phyloP scores from a whole-genome alignment of 768 basidiomycete genomes.

The Mycena venus region DNA sequence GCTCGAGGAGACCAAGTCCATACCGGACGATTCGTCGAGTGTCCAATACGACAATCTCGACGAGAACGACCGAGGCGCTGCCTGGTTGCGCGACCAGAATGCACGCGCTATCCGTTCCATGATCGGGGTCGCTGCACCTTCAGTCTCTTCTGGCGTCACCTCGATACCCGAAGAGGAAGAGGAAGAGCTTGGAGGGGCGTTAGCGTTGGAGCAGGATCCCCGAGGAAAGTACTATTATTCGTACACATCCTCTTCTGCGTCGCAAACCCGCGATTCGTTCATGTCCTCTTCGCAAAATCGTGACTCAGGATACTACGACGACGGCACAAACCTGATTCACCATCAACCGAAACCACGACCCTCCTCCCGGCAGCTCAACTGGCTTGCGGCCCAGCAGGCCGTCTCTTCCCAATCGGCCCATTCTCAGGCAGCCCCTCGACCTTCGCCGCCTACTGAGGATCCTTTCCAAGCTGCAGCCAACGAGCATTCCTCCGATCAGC shows the following conservation, averaged over 20 bases:
- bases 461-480: constrained; percentile 45
- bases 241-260: constrained; percentile 55
- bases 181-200: constrained; percentile 66
- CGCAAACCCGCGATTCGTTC: constrained; percentile 50
- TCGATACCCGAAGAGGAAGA: constrained; percentile 52
- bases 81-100: constrained; percentile 89
- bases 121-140: constrained; percentile 73
- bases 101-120: constrained; percentile 72
- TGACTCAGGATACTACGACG: constrained; percentile 69
- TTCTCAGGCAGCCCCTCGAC: constrained; percentile 17
- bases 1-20: constrained; percentile 59
- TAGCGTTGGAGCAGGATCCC: constrained; percentile 75
- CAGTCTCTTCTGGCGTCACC: constrained; percentile 66
- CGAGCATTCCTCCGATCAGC: constrained; percentile 37
- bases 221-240: constrained; percentile 85
- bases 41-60: constrained; percentile 59
- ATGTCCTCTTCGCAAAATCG: constrained; percentile 44
- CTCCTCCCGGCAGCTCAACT: constrained; percentile 75
- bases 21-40: constrained; percentile 55
- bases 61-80: constrained; percentile 77
- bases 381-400: constrained; percentile 71
- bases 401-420: constrained; percentile 23
- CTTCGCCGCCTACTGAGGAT: constrained; percentile 40
- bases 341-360: constrained; percentile 61
- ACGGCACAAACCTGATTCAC: constrained; percentile 41